A percentile compares a stretch with the other conserved stretches of the same genome.
phyloP scores from a whole-genome alignment of 768 basidiomycete genomes.

The Wakefieldia striispora region DNA sequence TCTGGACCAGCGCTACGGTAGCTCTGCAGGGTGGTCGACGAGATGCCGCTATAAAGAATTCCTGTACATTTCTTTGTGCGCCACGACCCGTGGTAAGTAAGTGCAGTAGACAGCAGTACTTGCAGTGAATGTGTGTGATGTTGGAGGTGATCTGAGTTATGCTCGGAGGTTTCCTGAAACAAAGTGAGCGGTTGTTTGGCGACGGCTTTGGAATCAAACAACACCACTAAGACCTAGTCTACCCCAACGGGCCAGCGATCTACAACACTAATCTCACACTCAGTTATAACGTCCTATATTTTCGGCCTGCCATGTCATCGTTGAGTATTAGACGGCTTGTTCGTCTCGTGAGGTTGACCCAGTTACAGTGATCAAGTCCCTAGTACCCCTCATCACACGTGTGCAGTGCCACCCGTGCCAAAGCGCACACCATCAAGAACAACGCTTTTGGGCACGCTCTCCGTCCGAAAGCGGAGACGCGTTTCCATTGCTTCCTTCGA shows the following conservation, averaged over 20 bases:
- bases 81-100: too few relatives aligned
- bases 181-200: conserved; percentile 25
- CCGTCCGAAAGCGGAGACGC: conserved; percentile 40
- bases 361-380: conserved; percentile 24
- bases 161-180: too few relatives aligned
- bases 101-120: not conserved
- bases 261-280: not conserved
- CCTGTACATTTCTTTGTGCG: too few relatives aligned
- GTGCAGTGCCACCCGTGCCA: conserved; percentile 23
- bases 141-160: too few relatives aligned
- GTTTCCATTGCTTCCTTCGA: conserved; percentile 41
- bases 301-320: conserved; percentile 23
- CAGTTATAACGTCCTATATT: not conserved
- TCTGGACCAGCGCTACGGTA: too few relatives aligned
- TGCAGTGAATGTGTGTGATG: too few relatives aligned
- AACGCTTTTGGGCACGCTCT: conserved; percentile 40
- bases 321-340: conserved; percentile 25
- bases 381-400: conserved; percentile 25
- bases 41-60: too few relatives aligned
- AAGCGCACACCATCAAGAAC: conserved; percentile 39
- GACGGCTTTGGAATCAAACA: conserved; percentile 27
- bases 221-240: not conserved
- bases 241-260: not conserved
- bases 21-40: too few relatives aligned
- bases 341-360: conserved; percentile 15